These are phyloP conservation scores for Drechmeria coniospora DNA, from an alignment of 2,329 filamentous ascomycete species.

Conservation along the genomic window DNA sequence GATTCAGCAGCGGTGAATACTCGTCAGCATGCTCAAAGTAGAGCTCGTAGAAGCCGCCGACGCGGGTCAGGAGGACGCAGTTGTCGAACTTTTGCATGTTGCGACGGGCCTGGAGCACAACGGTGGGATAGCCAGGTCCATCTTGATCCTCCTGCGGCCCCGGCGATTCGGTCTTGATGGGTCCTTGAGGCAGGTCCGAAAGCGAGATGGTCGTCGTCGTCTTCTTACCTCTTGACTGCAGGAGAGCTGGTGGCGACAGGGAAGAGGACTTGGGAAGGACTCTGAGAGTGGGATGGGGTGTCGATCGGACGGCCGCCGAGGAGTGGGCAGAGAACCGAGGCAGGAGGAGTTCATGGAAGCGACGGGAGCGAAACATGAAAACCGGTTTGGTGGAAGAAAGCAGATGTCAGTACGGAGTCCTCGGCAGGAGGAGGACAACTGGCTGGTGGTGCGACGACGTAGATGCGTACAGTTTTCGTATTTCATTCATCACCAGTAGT, in stretches of 20 bases:
- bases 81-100: constrained; percentile 87
- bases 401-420: too few relatives aligned
- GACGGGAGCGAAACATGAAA: too few relatives aligned
- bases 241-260: constrained; percentile 7
- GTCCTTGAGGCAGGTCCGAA: constrained; percentile 41
- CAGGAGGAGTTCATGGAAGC: too few relatives aligned
- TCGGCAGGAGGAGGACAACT: too few relatives aligned
- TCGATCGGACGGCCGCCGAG: too few relatives aligned
- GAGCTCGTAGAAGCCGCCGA: constrained; percentile 93
- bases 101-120: constrained; percentile 69
- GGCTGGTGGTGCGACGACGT: too few relatives aligned
- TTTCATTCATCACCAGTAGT: too few relatives aligned
- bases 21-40: constrained; percentile 95
- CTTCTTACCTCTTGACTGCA: constrained; percentile 32
- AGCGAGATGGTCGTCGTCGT: constrained; percentile 37
- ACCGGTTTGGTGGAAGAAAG: too few relatives aligned
- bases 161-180: constrained; percentile 16
- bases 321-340: too few relatives aligned
- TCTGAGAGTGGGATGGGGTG: too few relatives aligned
- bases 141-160: constrained; percentile 22
- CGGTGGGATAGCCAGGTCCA: constrained; percentile 58
- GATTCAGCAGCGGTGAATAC: constrained; percentile 67
- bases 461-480: too few relatives aligned
- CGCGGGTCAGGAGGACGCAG: constrained; percentile 79
- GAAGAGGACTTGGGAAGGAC: not conserved